Percentiles rank a stretch among this genome's conserved stretches.
Evolutionary conservation across 1,139 yeast genomes (phyloP).

Genomic region (Sugiyamaella castrensis): DNA sequence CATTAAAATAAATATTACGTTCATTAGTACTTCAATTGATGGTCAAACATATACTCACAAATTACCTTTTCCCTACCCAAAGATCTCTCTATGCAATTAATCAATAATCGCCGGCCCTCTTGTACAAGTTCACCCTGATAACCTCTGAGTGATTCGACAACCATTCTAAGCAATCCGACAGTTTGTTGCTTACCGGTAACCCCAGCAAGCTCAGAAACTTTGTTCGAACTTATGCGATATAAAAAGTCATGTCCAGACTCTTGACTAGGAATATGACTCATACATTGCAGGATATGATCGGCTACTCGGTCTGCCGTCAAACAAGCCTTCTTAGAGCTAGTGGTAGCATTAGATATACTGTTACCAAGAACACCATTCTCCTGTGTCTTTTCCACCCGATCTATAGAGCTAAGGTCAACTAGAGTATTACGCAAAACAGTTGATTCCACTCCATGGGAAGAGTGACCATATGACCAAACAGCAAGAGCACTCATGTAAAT

Average conservation of each 20-base stretch:
- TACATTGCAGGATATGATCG: conserved; percentile 13
- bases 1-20: conserved; percentile 1
- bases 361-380: conserved; percentile 4
- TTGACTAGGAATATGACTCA: conserved; percentile 20
- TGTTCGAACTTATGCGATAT: conserved; percentile 23
- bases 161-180: conserved; percentile 36
- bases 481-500: conserved; percentile 52
- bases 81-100: conserved; percentile 35
- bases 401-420: conserved; percentile 9
- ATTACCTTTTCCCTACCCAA: conserved; percentile 30
- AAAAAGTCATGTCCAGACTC: conserved; percentile 29
- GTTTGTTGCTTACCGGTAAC: conserved; percentile 29
- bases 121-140: conserved; percentile 33
- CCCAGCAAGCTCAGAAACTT: conserved; percentile 22
- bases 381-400: background rate
- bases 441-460: conserved; percentile 55
- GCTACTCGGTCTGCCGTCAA: conserved; percentile 17
- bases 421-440: conserved; percentile 24
- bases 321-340: background rate
- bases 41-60: conserved; percentile 30
- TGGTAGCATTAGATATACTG: conserved; percentile 1
- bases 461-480: conserved; percentile 57
- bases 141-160: conserved; percentile 29
- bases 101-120: conserved; percentile 33
- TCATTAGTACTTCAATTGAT: conserved; percentile 2